Evolutionary conservation across 805 yeast genomes (phyloP).

Genomic region (Vanderwaltozyma verrucispora): DNA sequence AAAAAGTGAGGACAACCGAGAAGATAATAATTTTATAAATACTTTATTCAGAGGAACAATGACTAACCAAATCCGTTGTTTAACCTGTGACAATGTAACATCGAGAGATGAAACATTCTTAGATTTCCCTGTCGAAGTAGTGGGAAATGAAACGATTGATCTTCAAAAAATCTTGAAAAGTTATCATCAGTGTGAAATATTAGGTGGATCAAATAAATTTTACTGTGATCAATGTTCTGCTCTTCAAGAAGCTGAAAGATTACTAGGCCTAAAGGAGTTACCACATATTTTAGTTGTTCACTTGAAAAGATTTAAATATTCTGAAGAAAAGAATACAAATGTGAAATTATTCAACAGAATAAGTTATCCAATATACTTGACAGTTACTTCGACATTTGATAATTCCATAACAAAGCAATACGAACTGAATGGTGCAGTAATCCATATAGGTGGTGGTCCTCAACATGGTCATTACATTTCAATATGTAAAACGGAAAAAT

Average conservation of each 20-base stretch:
- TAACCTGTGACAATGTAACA: constrained; percentile 79
- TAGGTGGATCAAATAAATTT: constrained; percentile 80
- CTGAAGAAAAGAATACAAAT: constrained; percentile 68
- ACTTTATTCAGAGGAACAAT: constrained; percentile 74
- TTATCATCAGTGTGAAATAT: constrained; percentile 74
- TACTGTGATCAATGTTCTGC: constrained; percentile 86
- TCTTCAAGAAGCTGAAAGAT: constrained; percentile 86
- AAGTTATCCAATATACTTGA: constrained; percentile 62
- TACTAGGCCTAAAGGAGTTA: constrained; percentile 66
- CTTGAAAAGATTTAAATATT: constrained; percentile 83
- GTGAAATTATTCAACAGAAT: constrained; percentile 81
- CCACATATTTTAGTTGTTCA: constrained; percentile 78
- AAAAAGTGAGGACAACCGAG: constrained; percentile 1
- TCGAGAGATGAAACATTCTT: constrained; percentile 76
- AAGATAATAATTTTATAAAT: constrained; percentile 43
- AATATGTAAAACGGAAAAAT: constrained; percentile 62
- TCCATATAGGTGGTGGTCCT: constrained; percentile 96
- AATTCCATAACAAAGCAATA: constrained; percentile 42
- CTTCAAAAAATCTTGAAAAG: constrained; percentile 35
- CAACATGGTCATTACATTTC: constrained; percentile 95
- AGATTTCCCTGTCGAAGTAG: constrained; percentile 82
- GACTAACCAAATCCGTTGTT: constrained; percentile 81
- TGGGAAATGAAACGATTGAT: constrained; percentile 61
- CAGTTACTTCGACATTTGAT: constrained; percentile 45
- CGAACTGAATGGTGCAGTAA: constrained; percentile 76